phyloP scores from a whole-genome alignment of 169 alveolate genomes.

The Amoebophrya sp. region DNA sequence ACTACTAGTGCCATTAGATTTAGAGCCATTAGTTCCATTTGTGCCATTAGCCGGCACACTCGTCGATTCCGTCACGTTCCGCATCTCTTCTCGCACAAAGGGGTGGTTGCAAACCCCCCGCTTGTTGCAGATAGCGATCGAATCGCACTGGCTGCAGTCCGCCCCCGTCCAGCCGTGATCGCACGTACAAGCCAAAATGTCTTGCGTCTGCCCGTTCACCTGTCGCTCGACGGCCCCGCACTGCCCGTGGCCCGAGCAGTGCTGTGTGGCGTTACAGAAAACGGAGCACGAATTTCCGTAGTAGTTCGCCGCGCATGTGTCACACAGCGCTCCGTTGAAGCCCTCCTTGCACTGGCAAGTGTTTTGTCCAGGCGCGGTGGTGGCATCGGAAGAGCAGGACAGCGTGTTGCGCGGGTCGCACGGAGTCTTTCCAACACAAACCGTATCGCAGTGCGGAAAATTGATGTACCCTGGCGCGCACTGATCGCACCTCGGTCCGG shows the following conservation, averaged over 20 bases:
- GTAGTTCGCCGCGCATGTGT: not conserved
- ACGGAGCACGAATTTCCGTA: not conserved
- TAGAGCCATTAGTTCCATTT: not conserved
- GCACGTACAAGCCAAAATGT: not conserved
- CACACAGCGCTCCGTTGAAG: not conserved
- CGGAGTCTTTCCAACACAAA: not conserved
- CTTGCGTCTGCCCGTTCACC: not conserved
- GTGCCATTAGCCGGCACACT: not conserved
- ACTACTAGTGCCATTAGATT: no score
- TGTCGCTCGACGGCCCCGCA: not conserved
- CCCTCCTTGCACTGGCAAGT: not conserved
- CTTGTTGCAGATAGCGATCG: not conserved
- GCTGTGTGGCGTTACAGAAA: not conserved
- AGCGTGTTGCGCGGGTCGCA: not conserved
- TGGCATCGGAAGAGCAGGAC: not conserved
- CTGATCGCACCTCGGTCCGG: not conserved
- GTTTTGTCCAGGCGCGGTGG: not conserved
- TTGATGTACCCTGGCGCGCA: constrained; percentile 15
- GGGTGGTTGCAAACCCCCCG: not conserved
- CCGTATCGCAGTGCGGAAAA: not conserved
- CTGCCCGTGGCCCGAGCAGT: not conserved
- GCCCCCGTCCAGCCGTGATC: not conserved
- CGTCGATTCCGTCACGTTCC: not conserved
- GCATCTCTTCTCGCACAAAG: not conserved
- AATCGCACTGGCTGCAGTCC: not conserved